Evolutionary conservation across 2,329 filamentous ascomycete species (phyloP), one percentile per base, ranked within the genome.

Genomic region (Hawksworthiomyces lignivorus): DNA sequence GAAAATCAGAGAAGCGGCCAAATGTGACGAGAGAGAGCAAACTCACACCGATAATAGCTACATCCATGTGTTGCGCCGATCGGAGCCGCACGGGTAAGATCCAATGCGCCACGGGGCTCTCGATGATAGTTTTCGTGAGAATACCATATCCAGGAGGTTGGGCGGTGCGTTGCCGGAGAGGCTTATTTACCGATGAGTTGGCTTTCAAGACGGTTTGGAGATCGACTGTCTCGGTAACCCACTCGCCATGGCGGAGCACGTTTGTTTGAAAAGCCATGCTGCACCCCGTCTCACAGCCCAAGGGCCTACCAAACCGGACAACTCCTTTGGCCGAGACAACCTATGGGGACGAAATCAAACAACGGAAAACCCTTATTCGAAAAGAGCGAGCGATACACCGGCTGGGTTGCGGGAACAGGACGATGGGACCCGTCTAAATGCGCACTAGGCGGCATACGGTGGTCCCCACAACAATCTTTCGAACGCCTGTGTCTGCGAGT

Each of bases 61-160:
- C 77, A 64, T 97, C 89, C 52, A 92, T 88, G 46, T 80, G 70
- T 32, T 71, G 62, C 39, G 71, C 69, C 42, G 80, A 80, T 44
- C 89, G 75, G 45, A 97, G 68, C 46, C 82, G 77, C n/a, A 82
- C 86, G 11, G 88, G 85, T 12, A 95, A 66, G 32, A 96, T 82
- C 68, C 76, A 84, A 55, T 82, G 82, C 43, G 83, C 73, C 27
- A 84, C 68, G 2, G 89, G 84, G 48, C 85, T 94, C 40, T 80
- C 75, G 38, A 90, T 68, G 22, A 94, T 59, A 0, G 89, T 95
- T 54, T 76, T 80, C 1, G 87, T 87, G 34, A 97, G 69, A 24
- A 97, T 56, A 4, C 87, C 92, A 46, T 81, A 74, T 17, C 61
- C 63, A 6, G 82, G 77, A 22, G 67, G 62, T 38, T 55, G 63